These are phyloP conservation scores for Fraxinus excelsior DNA, from an alignment of 257 asterid genomes.

Conservation along the genomic window DNA sequence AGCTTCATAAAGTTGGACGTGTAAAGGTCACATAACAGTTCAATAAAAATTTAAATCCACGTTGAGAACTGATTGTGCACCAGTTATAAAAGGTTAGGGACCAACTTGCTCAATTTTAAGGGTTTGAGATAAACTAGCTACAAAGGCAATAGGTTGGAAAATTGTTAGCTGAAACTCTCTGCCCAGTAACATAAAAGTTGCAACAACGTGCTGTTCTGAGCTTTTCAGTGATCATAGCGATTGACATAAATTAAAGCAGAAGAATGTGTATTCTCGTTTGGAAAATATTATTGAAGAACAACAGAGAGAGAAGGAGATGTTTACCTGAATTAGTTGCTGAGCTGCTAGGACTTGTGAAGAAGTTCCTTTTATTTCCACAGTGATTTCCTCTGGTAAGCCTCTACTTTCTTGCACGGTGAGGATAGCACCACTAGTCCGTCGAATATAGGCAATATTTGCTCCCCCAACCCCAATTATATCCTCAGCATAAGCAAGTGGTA, in stretches of 20 bases:
- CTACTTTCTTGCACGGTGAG: slow-evolving; percentile 81
- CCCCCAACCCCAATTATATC: slow-evolving; percentile 85
- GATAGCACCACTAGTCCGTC: slow-evolving; percentile 80
- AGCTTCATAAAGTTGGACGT: not conserved
- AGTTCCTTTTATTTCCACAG: slow-evolving; percentile 87
- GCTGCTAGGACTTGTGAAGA: slow-evolving; percentile 81
- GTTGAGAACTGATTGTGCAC: not conserved
- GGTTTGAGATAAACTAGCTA: not conserved
- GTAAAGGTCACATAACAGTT: not conserved
- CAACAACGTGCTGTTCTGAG: not conserved
- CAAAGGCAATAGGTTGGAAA: not conserved
- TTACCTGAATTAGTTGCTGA: slow-evolving; percentile 82
- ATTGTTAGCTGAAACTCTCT: not conserved
- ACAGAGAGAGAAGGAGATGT: slow-evolving; percentile 4
- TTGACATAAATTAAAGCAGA: not conserved
- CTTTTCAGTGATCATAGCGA: not conserved
- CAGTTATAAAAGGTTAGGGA: not conserved
- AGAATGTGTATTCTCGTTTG: not conserved
- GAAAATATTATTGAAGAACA: not conserved
- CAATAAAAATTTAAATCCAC: not conserved
- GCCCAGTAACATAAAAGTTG: not conserved
- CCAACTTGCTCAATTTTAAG: not conserved
- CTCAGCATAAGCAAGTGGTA: slow-evolving; percentile 87
- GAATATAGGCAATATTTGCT: slow-evolving; percentile 70
- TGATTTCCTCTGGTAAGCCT: slow-evolving; percentile 71